Evolutionary conservation across 257 asterid species (phyloP).

Genomic region (Osmanthus fragrans): DNA sequence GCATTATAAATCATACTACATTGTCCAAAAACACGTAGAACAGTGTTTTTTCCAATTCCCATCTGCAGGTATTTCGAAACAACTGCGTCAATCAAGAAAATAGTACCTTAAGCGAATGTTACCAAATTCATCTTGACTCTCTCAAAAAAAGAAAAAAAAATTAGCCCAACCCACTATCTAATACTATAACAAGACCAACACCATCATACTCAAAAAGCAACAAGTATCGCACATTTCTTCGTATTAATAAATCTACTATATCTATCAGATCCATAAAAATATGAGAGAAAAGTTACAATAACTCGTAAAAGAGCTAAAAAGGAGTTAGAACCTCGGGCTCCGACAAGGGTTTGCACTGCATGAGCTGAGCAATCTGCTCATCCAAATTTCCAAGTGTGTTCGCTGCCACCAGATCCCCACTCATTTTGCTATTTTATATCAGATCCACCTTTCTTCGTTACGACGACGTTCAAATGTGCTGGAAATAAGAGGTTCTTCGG

Average conservation of each 20-base stretch:
- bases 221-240: neutral
- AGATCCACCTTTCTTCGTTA: conserved; percentile 36
- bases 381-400: conserved; percentile 83
- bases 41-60: conserved; percentile 1
- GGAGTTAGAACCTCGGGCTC: conserved; percentile 70
- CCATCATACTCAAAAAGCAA: neutral
- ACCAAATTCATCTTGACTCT: neutral
- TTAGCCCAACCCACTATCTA: neutral
- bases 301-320: neutral
- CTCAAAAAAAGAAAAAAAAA: neutral
- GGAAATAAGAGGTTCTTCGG: conserved; percentile 10
- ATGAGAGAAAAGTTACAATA: neutral
- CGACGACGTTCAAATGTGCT: conserved; percentile 23
- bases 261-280: conserved; percentile 35
- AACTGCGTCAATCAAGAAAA: neutral
- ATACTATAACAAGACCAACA: neutral
- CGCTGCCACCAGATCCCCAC: conserved; percentile 80
- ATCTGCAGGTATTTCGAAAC: neutral
- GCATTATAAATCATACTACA: conserved; percentile 11
- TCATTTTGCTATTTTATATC: conserved; percentile 47
- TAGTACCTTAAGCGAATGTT: neutral
- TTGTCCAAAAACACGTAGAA: conserved; percentile 9
- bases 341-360: conserved; percentile 93
- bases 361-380: conserved; percentile 90
- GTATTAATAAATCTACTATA: neutral